Evolutionary conservation across 202 grass and related monocot species (phyloP).

Genomic region (Alloteropsis angusta): DNA sequence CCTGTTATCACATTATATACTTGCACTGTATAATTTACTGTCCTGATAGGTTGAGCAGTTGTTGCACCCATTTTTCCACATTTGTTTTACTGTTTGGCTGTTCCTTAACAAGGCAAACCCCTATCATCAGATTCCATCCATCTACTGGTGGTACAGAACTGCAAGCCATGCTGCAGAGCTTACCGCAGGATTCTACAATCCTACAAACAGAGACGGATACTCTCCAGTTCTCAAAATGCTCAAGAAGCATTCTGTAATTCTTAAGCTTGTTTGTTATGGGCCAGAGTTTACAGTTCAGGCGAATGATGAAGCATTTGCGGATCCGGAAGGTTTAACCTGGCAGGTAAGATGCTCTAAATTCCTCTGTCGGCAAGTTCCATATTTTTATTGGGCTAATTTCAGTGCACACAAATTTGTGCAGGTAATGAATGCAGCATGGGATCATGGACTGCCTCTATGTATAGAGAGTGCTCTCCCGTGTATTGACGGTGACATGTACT

Average conservation of each 20-base stretch:
- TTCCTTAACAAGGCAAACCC: conserved; percentile 4
- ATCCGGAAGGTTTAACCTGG: conserved; percentile 70
- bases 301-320: conserved; percentile 49
- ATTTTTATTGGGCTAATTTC: neutral
- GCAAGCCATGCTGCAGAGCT: conserved; percentile 85
- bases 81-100: neutral
- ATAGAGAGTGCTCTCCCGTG: conserved; percentile 58
- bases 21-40: neutral
- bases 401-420: conserved; percentile 19
- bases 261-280: conserved; percentile 61
- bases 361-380: neutral
- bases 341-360: conserved; percentile 44
- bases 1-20: neutral
- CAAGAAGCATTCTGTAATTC: conserved; percentile 59
- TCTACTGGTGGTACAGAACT: conserved; percentile 85
- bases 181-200: conserved; percentile 86
- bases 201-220: conserved; percentile 82
- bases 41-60: conserved; percentile 2
- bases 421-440: conserved; percentile 74
- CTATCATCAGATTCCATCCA: conserved; percentile 59
- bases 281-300: conserved; percentile 35
- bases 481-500: conserved; percentile 41
- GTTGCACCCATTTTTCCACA: neutral
- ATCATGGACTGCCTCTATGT: conserved; percentile 54
- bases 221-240: conserved; percentile 67